phyloP scores from a whole-genome alignment of 2,329 filamentous ascomycete genomes.

The Arthroderma sp. region DNA sequence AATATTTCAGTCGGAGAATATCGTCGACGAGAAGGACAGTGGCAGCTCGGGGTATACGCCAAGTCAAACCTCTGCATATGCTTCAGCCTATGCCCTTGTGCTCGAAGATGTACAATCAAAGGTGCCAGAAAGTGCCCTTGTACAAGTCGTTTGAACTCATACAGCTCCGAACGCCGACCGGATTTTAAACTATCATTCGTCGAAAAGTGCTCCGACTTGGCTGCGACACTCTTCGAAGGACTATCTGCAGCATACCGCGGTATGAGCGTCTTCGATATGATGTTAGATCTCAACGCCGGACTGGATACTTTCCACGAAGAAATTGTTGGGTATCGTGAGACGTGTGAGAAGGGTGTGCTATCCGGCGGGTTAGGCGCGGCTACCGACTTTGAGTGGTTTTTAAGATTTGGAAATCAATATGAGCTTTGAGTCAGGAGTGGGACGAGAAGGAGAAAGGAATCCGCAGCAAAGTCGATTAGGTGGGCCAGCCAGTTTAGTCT shows the following conservation, averaged over 20 bases:
- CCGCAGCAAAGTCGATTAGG: too few species aligned
- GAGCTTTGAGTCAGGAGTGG: too few species aligned
- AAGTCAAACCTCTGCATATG: constrained; percentile 27
- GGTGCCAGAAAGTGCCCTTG: constrained; percentile 23
- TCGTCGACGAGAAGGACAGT: constrained; percentile 17
- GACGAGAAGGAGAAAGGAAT: too few species aligned
- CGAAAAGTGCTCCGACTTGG: constrained; percentile 17
- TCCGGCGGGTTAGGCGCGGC: too few species aligned
- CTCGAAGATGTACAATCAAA: constrained; percentile 20
- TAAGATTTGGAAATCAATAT: too few species aligned
- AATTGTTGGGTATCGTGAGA: constrained; percentile 18
- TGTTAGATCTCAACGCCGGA: constrained; percentile 15
- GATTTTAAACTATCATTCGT: constrained; percentile 11
- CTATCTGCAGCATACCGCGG: constrained; percentile 16
- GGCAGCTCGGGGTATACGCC: constrained; percentile 16
- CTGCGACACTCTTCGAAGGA: constrained; percentile 20
- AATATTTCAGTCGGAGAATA: constrained; percentile 23
- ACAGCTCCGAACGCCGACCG: constrained; percentile 15
- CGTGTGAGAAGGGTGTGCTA: background rate
- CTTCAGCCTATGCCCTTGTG: constrained; percentile 20
- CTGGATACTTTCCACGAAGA: constrained; percentile 19
- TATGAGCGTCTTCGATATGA: constrained; percentile 12
- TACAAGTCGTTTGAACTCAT: constrained; percentile 20
- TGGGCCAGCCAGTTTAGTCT: too few species aligned
- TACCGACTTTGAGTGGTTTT: too few species aligned